Evolutionary conservation across 306 rosid genomes (phyloP).

Genomic region (Prunus padus): DNA sequence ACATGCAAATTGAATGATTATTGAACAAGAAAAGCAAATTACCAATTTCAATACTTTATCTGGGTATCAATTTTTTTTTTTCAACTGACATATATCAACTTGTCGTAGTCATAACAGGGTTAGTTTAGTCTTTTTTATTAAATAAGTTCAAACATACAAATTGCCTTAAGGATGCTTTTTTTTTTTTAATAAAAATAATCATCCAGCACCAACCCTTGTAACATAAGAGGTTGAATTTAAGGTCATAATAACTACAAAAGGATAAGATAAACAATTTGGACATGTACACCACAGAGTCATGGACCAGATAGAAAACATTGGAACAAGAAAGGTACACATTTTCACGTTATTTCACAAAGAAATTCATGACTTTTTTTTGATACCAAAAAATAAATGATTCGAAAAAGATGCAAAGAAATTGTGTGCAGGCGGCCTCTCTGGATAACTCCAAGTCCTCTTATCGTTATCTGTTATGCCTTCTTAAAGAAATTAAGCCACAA

Average conservation of each 20-base stretch:
- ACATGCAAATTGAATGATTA: background rate
- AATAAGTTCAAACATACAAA: background rate
- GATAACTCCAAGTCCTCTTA: conserved; percentile 5
- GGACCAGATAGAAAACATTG: background rate
- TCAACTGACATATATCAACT: too few species aligned
- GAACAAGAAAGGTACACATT: background rate
- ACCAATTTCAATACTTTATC: background rate
- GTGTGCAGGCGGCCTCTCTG: conserved; percentile 7
- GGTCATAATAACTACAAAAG: conserved; percentile 22
- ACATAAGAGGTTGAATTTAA: conserved; percentile 17
- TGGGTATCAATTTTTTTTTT: background rate
- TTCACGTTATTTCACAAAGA: conserved; percentile 29
- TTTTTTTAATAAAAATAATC: too few species aligned
- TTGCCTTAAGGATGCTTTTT: background rate
- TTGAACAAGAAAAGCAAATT: background rate
- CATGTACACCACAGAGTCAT: background rate
- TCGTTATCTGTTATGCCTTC: too few species aligned
- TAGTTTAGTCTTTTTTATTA: background rate
- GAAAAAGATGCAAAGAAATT: conserved; percentile 14
- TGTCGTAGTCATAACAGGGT: too few species aligned
- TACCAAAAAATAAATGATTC: too few species aligned
- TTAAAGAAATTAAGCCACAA: background rate
- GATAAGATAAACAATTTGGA: conserved; percentile 1
- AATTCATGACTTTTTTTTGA: conserved; percentile 7
- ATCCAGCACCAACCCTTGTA: background rate